Evolutionary conservation across 2,329 filamentous ascomycete species (phyloP).

Genomic region (Chaetomiaceae sp.): DNA sequence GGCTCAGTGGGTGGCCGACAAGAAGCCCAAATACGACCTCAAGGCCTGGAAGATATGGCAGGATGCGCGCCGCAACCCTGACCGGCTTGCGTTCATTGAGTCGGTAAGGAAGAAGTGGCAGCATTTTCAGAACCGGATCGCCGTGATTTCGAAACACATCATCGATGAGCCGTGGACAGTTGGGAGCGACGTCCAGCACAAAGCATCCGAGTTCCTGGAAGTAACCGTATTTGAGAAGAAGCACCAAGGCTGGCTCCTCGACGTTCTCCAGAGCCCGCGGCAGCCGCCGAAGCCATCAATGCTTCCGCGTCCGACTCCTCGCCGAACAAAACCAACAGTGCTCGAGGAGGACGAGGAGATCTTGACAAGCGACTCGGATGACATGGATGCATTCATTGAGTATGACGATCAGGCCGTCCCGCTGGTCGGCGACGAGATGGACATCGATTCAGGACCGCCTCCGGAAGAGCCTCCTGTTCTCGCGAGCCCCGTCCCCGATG

Average conservation of each 20-base stretch:
- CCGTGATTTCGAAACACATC: conserved; percentile 52
- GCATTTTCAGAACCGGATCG: conserved; percentile 47
- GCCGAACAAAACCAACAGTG: conserved; percentile 38
- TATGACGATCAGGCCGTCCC: conserved; percentile 27
- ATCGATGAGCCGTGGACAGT: conserved; percentile 48
- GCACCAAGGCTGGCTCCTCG: conserved; percentile 47
- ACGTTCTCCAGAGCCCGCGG: conserved; percentile 39
- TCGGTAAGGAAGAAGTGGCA: conserved; percentile 40
- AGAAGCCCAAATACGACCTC: conserved; percentile 49
- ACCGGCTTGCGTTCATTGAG: conserved; percentile 40
- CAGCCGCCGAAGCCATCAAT: conserved; percentile 37
- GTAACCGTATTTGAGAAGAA: conserved; percentile 59
- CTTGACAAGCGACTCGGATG: conserved; percentile 48
- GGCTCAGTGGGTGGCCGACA: conserved; percentile 53
- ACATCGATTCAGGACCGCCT: conserved; percentile 11
- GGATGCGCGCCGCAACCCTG: conserved; percentile 43
- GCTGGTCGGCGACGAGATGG: conserved; percentile 14
- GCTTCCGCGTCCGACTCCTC: conserved; percentile 24
- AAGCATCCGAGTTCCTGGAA: conserved; percentile 56
- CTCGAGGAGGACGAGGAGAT: conserved; percentile 44
- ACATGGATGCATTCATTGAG: conserved; percentile 49
- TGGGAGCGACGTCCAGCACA: conserved; percentile 47
- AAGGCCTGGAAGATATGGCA: conserved; percentile 62
- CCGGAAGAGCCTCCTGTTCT: background rate
- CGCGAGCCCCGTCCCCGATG: background rate